Conservation (phyloP, 2,329 filamentous ascomycete genomes). For the Metarhizium album region DNA sequence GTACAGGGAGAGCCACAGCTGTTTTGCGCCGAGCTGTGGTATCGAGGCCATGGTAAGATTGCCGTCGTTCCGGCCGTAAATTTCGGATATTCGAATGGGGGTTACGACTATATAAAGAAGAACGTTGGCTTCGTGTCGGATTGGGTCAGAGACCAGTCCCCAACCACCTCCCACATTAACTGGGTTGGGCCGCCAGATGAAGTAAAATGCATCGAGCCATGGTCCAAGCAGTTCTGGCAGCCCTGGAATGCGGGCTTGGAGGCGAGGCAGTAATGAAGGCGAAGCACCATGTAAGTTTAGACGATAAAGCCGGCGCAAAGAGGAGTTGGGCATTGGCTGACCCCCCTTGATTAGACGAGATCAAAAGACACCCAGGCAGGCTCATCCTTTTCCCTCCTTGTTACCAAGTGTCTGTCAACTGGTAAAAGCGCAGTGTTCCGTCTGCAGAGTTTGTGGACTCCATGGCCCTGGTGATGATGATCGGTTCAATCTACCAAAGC, state of each 20-base stretch:
- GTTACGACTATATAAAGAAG: constrained; percentile 24
- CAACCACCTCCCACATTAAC: constrained; percentile 18
- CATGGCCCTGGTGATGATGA: no score
- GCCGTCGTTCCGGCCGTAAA: constrained; percentile 45
- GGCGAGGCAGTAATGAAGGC: neutral
- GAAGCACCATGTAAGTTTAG: no score
- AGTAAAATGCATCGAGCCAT: constrained; percentile 37
- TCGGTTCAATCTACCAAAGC: no score
- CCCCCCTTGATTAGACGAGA: no score
- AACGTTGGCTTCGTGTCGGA: neutral
- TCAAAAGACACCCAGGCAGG: no score
- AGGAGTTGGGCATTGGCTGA: no score
- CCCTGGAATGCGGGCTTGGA: constrained; percentile 18
- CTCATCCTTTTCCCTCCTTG: no score
- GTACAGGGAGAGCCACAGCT: constrained; percentile 42
- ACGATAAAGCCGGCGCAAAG: no score
- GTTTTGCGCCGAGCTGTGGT: constrained; percentile 48
- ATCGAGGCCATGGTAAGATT: constrained; percentile 35
- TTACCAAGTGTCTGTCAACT: no score
- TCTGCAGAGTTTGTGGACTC: no score
- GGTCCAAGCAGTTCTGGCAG: constrained; percentile 29
- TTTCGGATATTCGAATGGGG: constrained; percentile 39
- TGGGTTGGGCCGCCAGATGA: constrained; percentile 32
- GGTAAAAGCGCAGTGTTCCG: no score
- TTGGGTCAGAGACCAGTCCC: constrained; percentile 29